phyloP scores from a whole-genome alignment of 345 rosid genomes.

The Angophora floribunda region DNA sequence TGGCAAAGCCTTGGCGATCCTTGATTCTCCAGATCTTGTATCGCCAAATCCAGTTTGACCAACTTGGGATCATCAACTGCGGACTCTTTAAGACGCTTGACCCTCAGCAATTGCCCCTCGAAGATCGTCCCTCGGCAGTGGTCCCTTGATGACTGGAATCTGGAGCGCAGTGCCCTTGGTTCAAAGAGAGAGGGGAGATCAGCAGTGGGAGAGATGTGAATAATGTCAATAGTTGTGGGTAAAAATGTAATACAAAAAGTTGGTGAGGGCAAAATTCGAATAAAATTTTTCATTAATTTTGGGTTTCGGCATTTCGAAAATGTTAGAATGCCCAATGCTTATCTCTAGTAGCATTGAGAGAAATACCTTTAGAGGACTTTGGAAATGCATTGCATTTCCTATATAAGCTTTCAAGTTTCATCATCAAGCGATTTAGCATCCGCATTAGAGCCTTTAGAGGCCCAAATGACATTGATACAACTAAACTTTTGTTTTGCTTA shows the following conservation, averaged over 20 bases:
- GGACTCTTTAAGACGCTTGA: background rate
- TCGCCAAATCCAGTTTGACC: background rate
- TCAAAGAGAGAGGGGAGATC: background rate
- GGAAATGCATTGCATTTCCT: background rate
- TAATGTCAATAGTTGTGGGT: background rate
- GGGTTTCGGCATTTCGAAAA: background rate
- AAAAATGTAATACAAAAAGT: background rate
- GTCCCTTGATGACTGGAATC: background rate
- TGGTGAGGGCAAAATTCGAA: background rate
- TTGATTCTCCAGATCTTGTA: background rate
- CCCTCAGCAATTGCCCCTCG: too few relatives aligned
- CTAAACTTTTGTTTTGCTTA: background rate
- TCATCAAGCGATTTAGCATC: background rate
- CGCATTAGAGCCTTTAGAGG: background rate
- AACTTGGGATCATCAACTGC: background rate
- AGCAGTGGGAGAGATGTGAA: background rate
- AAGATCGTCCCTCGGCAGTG: background rate
- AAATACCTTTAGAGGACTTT: background rate
- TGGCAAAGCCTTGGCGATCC: background rate
- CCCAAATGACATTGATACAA: background rate
- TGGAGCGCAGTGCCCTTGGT: background rate
- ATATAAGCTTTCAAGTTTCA: background rate
- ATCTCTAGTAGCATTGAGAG: background rate
- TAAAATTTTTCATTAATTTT: accelerated
- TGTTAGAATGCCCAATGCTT: background rate